Evolutionary conservation across 192 early-diverging fungal genomes (phyloP).

Genomic region (Glomus cerebriforme): DNA sequence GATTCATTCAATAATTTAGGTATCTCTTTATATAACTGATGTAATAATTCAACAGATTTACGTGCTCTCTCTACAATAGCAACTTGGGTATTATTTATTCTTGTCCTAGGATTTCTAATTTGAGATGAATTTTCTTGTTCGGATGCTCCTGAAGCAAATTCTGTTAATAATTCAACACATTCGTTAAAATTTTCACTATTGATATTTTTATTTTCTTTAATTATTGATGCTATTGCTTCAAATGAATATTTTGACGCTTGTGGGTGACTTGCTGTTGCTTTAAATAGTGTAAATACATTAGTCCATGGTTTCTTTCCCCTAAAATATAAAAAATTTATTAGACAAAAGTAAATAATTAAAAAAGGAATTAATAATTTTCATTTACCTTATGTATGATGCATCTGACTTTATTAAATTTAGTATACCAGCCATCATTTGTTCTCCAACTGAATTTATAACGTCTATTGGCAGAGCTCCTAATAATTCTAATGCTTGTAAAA

Average conservation of each 20-base stretch:
- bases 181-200: constrained; percentile 71
- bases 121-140: constrained; percentile 29
- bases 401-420: constrained; percentile 64
- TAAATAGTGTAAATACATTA: constrained; percentile 56
- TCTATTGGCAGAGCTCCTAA: constrained; percentile 60
- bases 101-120: not conserved
- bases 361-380: constrained; percentile 15
- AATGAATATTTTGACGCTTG: constrained; percentile 65
- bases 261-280: constrained; percentile 57
- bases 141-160: constrained; percentile 60
- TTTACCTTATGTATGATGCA: constrained; percentile 42
- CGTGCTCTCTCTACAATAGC: constrained; percentile 63
- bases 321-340: constrained; percentile 22
- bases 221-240: constrained; percentile 60
- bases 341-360: not conserved
- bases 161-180: constrained; percentile 68
- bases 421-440: constrained; percentile 79
- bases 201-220: constrained; percentile 53
- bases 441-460: constrained; percentile 64
- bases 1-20: constrained; percentile 44
- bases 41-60: constrained; percentile 68
- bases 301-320: constrained; percentile 48
- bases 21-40: constrained; percentile 61
- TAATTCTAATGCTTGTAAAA: constrained; percentile 54
- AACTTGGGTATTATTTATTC: constrained; percentile 34